phyloP scores from a whole-genome alignment of 345 rosid genomes.

The Eucalyptus melliodora region DNA sequence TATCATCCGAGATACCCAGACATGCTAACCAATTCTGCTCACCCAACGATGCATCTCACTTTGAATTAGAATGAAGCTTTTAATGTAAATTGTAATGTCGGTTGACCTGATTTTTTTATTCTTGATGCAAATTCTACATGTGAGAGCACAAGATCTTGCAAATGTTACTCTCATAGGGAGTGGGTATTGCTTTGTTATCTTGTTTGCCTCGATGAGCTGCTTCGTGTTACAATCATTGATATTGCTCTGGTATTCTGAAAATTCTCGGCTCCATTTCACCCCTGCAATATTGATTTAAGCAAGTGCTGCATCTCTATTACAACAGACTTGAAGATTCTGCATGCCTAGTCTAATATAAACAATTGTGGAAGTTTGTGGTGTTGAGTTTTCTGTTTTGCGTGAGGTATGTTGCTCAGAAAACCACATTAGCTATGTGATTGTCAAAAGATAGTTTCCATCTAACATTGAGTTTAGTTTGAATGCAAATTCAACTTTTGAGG shows the following conservation, averaged over 20 bases:
- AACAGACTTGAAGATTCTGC: neutral
- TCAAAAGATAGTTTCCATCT: neutral
- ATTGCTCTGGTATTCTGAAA: constrained; percentile 61
- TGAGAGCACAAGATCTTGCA: constrained; percentile 98
- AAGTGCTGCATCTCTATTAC: neutral
- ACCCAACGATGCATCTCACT: constrained; percentile 59
- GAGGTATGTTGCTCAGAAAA: neutral
- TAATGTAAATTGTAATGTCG: neutral
- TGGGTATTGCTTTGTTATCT: constrained; percentile 98
- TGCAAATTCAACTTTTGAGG: neutral
- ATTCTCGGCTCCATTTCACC: neutral
- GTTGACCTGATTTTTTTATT: neutral
- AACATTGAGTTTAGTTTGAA: neutral
- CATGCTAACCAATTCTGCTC: constrained; percentile 95
- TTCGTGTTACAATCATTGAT: constrained; percentile 96
- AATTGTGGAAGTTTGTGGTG: neutral
- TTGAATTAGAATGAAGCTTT: neutral
- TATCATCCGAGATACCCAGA: constrained; percentile 97
- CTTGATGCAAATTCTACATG: neutral
- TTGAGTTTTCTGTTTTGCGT: neutral
- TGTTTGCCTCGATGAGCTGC: constrained; percentile 96
- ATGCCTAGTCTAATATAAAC: neutral
- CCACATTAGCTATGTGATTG: neutral
- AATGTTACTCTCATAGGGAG: constrained; percentile 92
- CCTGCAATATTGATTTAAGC: neutral